A percentile compares a stretch with the other conserved stretches of the same genome.
These are phyloP conservation scores for Saturnispora dispora DNA, from an alignment of 805 yeast species.

Conservation along the genomic window DNA sequence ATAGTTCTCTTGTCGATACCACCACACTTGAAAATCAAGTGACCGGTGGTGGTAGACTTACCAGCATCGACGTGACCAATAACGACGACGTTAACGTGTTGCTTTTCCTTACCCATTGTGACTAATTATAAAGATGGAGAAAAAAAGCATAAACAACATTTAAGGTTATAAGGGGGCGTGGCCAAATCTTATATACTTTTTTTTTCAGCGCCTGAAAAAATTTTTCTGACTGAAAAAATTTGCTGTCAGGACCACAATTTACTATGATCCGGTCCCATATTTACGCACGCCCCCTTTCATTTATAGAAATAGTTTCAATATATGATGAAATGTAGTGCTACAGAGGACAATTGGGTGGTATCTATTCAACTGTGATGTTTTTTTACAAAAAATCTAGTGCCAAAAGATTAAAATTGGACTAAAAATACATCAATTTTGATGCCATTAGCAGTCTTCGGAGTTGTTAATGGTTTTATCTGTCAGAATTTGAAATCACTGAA, in stretches of 20 bases:
- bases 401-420: too few species aligned
- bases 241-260: conserved; percentile 2
- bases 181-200: conserved; percentile 7
- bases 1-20: conserved; percentile 98
- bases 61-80: conserved; percentile 99
- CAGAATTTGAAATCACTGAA: not conserved
- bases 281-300: not conserved
- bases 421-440: not conserved
- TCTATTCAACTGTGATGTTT: not conserved
- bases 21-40: conserved; percentile 98
- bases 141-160: not conserved
- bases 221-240: conserved; percentile 1
- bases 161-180: not conserved
- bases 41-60: conserved; percentile 98
- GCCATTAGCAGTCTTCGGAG: not conserved
- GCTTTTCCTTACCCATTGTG: conserved; percentile 79
- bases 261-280: conserved; percentile 2
- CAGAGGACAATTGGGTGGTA: not conserved
- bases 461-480: not conserved
- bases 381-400: too few species aligned
- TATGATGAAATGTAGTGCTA: not conserved
- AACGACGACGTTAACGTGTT: conserved; percentile 99
- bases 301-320: not conserved
- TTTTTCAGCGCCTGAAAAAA: not conserved
- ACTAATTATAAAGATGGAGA: conserved; percentile 5